phyloP scores from a whole-genome alignment of 768 basidiomycete genomes.

The Heimioporus sp. region DNA sequence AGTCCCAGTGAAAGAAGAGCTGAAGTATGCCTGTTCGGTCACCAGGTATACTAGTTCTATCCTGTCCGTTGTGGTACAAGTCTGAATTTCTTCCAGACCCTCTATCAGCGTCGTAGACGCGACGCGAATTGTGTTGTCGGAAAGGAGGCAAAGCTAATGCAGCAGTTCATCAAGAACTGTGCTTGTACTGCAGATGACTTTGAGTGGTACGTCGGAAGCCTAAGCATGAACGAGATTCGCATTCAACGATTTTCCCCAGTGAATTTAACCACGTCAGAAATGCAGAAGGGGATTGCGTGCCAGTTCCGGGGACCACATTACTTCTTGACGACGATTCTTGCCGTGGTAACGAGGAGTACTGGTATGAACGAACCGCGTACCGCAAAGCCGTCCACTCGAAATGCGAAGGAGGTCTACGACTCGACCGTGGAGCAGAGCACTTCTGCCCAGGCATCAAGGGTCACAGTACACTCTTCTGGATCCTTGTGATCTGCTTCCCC shows the following conservation, averaged over 20 bases:
- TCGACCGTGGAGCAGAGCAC: conserved; percentile 73
- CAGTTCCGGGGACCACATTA: conserved; percentile 66
- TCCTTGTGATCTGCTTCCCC: conserved; percentile 70
- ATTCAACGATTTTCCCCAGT: conserved; percentile 37
- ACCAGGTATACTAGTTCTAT: conserved; percentile 53
- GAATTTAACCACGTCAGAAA: conserved; percentile 91
- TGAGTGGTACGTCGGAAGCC: conserved; percentile 73
- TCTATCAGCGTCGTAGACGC: conserved; percentile 88
- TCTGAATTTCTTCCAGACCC: conserved; percentile 47
- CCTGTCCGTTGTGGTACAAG: neutral
- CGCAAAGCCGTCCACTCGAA: conserved; percentile 87
- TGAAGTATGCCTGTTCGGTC: conserved; percentile 89
- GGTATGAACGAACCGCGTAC: conserved; percentile 93
- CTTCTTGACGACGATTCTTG: conserved; percentile 64
- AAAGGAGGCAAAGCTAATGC: conserved; percentile 50
- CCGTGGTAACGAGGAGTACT: conserved; percentile 62
- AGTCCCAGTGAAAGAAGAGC: conserved; percentile 88
- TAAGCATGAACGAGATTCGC: too few relatives aligned
- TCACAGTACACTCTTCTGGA: conserved; percentile 83
- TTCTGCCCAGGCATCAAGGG: conserved; percentile 78
- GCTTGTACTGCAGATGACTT: conserved; percentile 75
- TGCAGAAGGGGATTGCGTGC: conserved; percentile 67
- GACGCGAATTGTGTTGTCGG: conserved; percentile 85
- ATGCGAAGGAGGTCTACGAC: conserved; percentile 79
- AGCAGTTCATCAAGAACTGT: conserved; percentile 66